Conservation (phyloP, 495 filamentous ascomycete species). For the Penicillium mononematosum region DNA sequence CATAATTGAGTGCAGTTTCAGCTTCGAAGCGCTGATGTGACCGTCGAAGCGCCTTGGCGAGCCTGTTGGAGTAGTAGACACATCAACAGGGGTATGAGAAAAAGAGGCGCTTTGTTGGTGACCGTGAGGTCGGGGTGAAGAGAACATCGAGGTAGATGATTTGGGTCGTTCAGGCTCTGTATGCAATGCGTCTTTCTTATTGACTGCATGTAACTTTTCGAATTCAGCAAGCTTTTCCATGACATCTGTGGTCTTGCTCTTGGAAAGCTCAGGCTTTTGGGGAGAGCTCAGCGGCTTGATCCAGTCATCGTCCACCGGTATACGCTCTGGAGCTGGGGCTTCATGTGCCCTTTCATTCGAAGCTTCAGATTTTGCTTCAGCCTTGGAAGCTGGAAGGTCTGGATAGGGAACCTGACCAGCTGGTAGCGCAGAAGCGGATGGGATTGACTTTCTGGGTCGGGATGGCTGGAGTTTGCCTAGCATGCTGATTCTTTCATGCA, state of each 20-base stretch:
- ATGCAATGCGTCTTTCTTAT: slow-evolving; percentile 14
- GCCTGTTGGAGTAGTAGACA: slow-evolving; percentile 65
- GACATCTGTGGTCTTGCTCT: slow-evolving; percentile 57
- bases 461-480: slow-evolving; percentile 77
- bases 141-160: slow-evolving; percentile 50
- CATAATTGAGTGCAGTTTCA: slow-evolving; percentile 80
- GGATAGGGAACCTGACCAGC: slow-evolving; percentile 52
- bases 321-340: slow-evolving; percentile 23
- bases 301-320: slow-evolving; percentile 75
- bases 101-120: slow-evolving; percentile 64
- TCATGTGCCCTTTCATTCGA: slow-evolving; percentile 30
- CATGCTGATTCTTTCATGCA: slow-evolving; percentile 92
- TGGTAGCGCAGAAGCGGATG: slow-evolving; percentile 43
- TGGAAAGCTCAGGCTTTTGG: slow-evolving; percentile 48
- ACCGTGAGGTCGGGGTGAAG: slow-evolving; percentile 46
- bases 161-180: slow-evolving; percentile 32
- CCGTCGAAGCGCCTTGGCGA: slow-evolving; percentile 75
- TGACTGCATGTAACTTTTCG: slow-evolving; percentile 10
- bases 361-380: slow-evolving; percentile 32
- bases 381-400: slow-evolving; percentile 49
- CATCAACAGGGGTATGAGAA: slow-evolving; percentile 52
- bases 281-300: slow-evolving; percentile 61
- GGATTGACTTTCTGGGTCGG: slow-evolving; percentile 68
- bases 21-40: slow-evolving; percentile 83
- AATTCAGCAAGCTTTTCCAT: slow-evolving; percentile 51